Base-by-base conservation (phyloP, 176 grass and related monocot genomes). In the Stipa capillata region DNA sequence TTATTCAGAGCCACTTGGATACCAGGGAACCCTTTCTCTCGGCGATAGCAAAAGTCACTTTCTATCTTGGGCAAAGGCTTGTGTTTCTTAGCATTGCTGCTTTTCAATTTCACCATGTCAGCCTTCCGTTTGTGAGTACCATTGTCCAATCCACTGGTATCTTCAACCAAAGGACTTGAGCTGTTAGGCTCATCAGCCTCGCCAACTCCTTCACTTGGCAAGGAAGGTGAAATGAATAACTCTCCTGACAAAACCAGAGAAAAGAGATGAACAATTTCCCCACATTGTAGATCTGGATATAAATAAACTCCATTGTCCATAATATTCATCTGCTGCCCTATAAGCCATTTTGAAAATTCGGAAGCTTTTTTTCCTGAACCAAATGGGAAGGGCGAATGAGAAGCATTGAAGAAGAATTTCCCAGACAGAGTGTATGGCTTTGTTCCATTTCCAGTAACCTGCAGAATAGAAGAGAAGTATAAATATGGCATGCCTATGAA, bases 21-120 rank as follows among this genome's bases (percentile, higher is more conserved):
- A 79, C 90, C 92, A 74, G 95, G 95, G 65, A 94, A 98, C 6
- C 95, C 95, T 90, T 98, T 98, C 83, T 88, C 92, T 37, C 88
- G 85, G 54, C 95, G 89, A 49, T 86, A 88, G 65, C 79, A 85
- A 80, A 83, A 92, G 66, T 79, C 71, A 50, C 73, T 85, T 74
- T 92, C 90, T 62, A 86, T 79, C 77, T 81, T 90, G 12, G 83
- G 68, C 74, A 78, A 80, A 85, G 75, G 79, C 69, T 87, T 98
- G 24, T 84, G 80, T 76, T 94, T 94, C 85, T 94, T 94, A 82
- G 75, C 34, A 45, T 80, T 87, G 25, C 82, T 65, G 21, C 32
- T 76, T 64, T 84, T 78, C 31, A 78, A 24, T 76, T 97, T 86
- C 40, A 79, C 24, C 21, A 13, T 81, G 80, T 84, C 87, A 85